A percentile compares a stretch with the other conserved stretches of the same genome.
These are phyloP conservation scores for Bassia scoparia DNA, from an alignment of 148 eudicot genomes.

Conservation along the genomic window DNA sequence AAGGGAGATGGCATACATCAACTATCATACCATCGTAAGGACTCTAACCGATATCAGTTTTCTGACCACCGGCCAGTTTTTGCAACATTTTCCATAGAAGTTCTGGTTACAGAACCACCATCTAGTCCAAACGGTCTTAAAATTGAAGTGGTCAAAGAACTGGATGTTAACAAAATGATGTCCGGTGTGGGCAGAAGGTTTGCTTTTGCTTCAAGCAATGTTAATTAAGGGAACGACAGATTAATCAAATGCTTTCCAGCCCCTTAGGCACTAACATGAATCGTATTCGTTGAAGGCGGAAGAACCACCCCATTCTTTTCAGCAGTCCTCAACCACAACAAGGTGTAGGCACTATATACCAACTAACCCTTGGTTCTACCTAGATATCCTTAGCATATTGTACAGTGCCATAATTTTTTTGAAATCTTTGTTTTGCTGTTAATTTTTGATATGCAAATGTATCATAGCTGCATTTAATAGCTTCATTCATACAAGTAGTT, in stretches of 20 bases:
- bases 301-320: background rate
- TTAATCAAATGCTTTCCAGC: background rate
- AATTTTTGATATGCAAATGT: background rate
- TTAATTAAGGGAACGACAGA: background rate
- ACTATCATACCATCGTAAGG: constrained; percentile 46
- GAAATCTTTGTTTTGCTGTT: background rate
- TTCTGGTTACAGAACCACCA: constrained; percentile 25
- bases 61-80: constrained; percentile 78
- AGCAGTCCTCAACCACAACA: background rate
- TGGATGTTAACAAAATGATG: background rate
- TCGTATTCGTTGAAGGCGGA: constrained; percentile 7
- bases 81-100: constrained; percentile 45
- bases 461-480: background rate
- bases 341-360: constrained; percentile 8
- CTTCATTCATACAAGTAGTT: background rate
- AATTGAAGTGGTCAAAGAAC: constrained; percentile 40
- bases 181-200: background rate
- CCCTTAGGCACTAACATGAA: constrained; percentile 5
- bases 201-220: background rate
- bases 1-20: constrained; percentile 54
- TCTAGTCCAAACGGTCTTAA: constrained; percentile 23
- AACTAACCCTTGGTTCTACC: background rate
- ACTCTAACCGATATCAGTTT: constrained; percentile 38
- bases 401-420: constrained; percentile 2
- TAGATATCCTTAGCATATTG: background rate